These are phyloP conservation scores for Cladobotryum protrusum DNA, from an alignment of 2,329 filamentous ascomycete genomes.

Conservation along the genomic window DNA sequence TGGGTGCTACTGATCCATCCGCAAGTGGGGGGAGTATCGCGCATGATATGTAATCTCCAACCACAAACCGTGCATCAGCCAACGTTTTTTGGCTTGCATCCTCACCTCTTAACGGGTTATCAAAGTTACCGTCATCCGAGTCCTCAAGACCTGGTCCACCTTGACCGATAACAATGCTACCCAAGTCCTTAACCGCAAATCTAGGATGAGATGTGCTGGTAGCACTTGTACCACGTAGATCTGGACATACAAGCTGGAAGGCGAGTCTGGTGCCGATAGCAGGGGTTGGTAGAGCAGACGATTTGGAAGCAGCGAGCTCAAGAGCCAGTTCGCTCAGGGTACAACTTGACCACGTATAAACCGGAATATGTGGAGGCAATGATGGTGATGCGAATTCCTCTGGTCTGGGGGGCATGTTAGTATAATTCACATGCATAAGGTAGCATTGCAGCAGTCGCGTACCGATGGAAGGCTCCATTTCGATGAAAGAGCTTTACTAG, in stretches of 20 bases:
- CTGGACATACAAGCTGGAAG: conserved; percentile 81
- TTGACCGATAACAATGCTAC: conserved; percentile 70
- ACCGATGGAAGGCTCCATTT: conserved; percentile 65
- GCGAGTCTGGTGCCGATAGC: conserved; percentile 77
- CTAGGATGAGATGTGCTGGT: conserved; percentile 35
- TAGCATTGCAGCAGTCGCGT: conserved; percentile 12
- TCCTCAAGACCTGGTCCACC: conserved; percentile 41
- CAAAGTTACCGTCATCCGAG: conserved; percentile 32
- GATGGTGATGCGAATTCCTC: conserved; percentile 60
- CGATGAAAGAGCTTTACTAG: conserved; percentile 81
- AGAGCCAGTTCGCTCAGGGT: conserved; percentile 75
- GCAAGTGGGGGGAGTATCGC: conserved; percentile 69
- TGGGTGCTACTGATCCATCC: conserved; percentile 67
- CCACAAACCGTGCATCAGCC: conserved; percentile 70
- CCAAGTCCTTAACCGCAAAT: conserved; percentile 74
- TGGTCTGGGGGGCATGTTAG: conserved; percentile 40
- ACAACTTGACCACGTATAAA: conserved; percentile 83
- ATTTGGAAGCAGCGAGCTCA: conserved; percentile 61
- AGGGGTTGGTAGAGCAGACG: conserved; percentile 63
- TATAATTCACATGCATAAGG: neutral
- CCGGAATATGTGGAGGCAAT: conserved; percentile 62
- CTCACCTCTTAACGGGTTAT: conserved; percentile 30
- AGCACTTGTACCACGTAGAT: conserved; percentile 43
- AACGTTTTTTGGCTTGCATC: conserved; percentile 68
- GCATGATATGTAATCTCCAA: conserved; percentile 83